Evolutionary conservation across 352 stramenopile species (phyloP).

Genomic region (Phytophthora parvispora): DNA sequence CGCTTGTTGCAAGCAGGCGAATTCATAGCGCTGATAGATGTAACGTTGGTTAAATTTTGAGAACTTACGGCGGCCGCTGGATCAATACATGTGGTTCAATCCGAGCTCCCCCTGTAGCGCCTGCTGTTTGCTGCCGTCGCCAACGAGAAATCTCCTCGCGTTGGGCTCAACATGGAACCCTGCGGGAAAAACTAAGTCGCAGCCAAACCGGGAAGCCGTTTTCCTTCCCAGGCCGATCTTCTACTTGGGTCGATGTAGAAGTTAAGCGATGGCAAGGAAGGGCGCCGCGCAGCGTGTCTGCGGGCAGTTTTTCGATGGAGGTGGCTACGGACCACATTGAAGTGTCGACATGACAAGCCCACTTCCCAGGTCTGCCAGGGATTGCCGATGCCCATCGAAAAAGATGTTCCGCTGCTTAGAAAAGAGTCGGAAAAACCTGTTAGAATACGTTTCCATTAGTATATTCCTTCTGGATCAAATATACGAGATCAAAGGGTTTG

Average conservation of each 20-base stretch:
- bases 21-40: background rate
- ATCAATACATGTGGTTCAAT: background rate
- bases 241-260: conserved; percentile 22
- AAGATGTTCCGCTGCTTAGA: conserved; percentile 21
- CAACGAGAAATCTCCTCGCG: background rate
- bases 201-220: background rate
- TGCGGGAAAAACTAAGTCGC: conserved; percentile 3
- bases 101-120: too few relatives aligned
- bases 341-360: conserved; percentile 18
- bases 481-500: too few relatives aligned
- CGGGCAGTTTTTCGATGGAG: too few relatives aligned
- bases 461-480: too few relatives aligned
- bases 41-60: background rate
- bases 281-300: too few relatives aligned
- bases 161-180: background rate
- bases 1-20: too few relatives aligned
- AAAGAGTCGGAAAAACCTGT: conserved; percentile 29
- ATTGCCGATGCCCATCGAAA: conserved; percentile 7
- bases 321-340: conserved; percentile 30
- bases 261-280: conserved; percentile 31
- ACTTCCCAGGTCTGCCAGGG: too few relatives aligned
- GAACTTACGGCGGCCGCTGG: background rate
- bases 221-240: conserved; percentile 1
- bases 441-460: conserved; percentile 14
- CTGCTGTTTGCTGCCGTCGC: background rate